These are phyloP conservation scores for Coemansia sp. DNA, from an alignment of 192 early-diverging fungal genomes.

Conservation along the genomic window DNA sequence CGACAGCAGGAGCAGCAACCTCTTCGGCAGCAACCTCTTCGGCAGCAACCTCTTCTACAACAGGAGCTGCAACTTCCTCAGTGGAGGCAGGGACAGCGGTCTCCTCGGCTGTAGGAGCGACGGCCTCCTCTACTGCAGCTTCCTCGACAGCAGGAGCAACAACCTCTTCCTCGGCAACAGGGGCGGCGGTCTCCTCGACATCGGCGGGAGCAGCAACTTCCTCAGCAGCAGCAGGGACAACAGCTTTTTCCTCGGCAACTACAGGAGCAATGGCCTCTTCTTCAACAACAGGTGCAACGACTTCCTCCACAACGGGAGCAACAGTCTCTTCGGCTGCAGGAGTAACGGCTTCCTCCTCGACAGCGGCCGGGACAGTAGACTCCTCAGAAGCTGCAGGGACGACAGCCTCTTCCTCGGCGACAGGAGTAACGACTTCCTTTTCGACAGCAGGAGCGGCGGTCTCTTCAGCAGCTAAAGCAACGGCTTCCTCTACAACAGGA, in stretches of 20 bases:
- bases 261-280: neutral
- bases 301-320: neutral
- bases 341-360: neutral
- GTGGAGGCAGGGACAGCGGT: too few relatives aligned
- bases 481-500: slow-evolving; percentile 20
- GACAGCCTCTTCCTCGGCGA: neutral
- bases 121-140: neutral
- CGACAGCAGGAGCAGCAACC: neutral
- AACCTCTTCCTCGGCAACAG: neutral
- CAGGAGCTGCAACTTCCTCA: neutral
- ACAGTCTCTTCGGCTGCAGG: slow-evolving; percentile 1
- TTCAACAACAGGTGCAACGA: neutral
- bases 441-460: slow-evolving; percentile 1
- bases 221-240: neutral
- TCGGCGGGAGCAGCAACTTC: neutral
- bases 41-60: slow-evolving; percentile 2
- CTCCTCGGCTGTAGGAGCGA: neutral
- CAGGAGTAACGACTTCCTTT: neutral
- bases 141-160: neutral
- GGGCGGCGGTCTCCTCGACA: neutral
- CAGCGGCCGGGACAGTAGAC: neutral
- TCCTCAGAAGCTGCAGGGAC: neutral
- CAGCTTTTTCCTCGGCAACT: neutral
- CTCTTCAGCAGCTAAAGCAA: slow-evolving; percentile 5
- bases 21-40: slow-evolving; percentile 12